Percentiles rank a stretch among this genome's conserved stretches.
Evolutionary conservation across 352 stramenopile species (phyloP).

Genomic region (Phytophthora boehmeriae): DNA sequence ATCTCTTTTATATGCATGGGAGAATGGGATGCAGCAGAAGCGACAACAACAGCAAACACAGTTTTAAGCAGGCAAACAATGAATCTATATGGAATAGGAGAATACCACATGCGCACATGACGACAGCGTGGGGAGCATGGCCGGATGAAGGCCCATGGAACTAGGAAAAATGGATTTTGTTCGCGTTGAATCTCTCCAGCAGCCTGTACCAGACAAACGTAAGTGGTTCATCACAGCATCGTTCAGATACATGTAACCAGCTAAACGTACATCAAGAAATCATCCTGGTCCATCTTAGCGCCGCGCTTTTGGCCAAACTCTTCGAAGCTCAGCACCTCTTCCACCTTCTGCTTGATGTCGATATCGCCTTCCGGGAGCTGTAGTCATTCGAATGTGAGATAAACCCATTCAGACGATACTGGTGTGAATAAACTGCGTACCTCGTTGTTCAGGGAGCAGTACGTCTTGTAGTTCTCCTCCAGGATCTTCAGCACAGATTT

Average conservation of each 20-base stretch:
- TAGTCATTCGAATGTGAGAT: neutral
- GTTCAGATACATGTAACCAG: neutral
- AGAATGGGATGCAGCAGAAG: slow-evolving; percentile 17
- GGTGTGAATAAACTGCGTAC: slow-evolving; percentile 17
- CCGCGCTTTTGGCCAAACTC: slow-evolving; percentile 89
- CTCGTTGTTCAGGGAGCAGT: slow-evolving; percentile 92
- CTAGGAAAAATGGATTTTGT: slow-evolving; percentile 97
- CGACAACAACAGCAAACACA: slow-evolving; percentile 6
- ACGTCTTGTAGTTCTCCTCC: slow-evolving; percentile 97
- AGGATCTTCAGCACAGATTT: slow-evolving; percentile 97
- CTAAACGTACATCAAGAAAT: slow-evolving; percentile 93
- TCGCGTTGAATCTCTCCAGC: slow-evolving; percentile 96
- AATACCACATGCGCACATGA: slow-evolving; percentile 15
- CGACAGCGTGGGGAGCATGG: neutral
- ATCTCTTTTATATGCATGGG: slow-evolving; percentile 8
- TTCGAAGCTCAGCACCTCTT: slow-evolving; percentile 93
- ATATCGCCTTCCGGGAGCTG: slow-evolving; percentile 76
- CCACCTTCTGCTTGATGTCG: slow-evolving; percentile 93
- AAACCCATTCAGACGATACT: neutral
- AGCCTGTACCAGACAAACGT: slow-evolving; percentile 56
- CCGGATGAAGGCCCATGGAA: slow-evolving; percentile 1
- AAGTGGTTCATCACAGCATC: slow-evolving; percentile 4
- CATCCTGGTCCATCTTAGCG: slow-evolving; percentile 97
- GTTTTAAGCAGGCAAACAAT: slow-evolving; percentile 25
- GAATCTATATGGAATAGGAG: slow-evolving; percentile 34